A percentile compares a stretch with the other conserved stretches of the same genome.
These are phyloP conservation scores for Tulasnella sp. DNA, from an alignment of 768 basidiomycete species.

Conservation along the genomic window DNA sequence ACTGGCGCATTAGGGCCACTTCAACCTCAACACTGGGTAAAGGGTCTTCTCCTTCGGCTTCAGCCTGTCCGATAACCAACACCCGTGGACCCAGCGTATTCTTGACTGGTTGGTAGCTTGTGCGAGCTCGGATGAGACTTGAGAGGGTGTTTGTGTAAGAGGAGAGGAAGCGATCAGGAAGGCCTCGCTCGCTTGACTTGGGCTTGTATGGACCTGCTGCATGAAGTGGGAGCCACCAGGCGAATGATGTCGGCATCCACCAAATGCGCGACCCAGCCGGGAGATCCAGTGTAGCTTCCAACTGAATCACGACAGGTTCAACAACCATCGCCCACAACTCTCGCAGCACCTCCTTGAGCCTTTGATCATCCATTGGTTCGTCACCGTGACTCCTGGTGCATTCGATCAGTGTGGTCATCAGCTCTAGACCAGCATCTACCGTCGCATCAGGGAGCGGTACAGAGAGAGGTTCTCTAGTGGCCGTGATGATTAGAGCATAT, in stretches of 20 bases:
- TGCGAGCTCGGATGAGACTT: not conserved
- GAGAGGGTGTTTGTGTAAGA: not conserved
- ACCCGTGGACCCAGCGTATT: not conserved
- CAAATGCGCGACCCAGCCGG: not conserved
- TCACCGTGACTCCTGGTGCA: not conserved
- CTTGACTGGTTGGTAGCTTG: not conserved
- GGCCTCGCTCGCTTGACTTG: not conserved
- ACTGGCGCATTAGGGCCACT: not conserved
- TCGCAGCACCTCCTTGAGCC: not conserved
- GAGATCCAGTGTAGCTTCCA: not conserved
- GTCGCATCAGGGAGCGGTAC: not conserved
- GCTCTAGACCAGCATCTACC: not conserved
- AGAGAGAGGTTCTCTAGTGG: not conserved
- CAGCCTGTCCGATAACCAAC: not conserved
- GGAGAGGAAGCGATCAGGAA: not conserved
- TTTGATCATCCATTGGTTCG: not conserved
- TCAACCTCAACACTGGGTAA: not conserved
- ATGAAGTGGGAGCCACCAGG: not conserved
- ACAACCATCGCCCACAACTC: not conserved
- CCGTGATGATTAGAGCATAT: not conserved
- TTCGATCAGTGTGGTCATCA: not conserved
- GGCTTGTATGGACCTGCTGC: not conserved
- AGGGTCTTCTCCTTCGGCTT: not conserved
- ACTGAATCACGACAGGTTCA: not conserved
- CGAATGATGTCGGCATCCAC: not conserved